Evolutionary conservation across 805 yeast genomes (phyloP).

Genomic region (Ogataea paraovalis): DNA sequence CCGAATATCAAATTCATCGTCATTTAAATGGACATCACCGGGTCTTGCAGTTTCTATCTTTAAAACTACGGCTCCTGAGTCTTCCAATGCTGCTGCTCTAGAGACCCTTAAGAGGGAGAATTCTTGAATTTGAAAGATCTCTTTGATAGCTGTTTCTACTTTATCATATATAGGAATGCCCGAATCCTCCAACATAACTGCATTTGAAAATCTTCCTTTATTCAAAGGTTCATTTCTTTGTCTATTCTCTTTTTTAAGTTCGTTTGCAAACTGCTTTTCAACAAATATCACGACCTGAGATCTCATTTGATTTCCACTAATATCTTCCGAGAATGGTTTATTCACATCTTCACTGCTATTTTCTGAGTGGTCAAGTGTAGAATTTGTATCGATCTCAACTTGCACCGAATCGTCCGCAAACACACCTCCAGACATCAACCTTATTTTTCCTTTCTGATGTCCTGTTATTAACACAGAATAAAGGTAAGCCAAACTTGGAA

Average conservation of each 20-base stretch:
- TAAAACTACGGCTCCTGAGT: conserved; percentile 47
- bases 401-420: background rate
- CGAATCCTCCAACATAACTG: conserved; percentile 15
- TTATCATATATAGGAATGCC: conserved; percentile 22
- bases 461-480: conserved; percentile 37
- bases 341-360: background rate
- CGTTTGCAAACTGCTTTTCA: conserved; percentile 5
- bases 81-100: conserved; percentile 49
- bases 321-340: background rate
- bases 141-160: conserved; percentile 43
- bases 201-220: conserved; percentile 3
- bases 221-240: too few relatives aligned
- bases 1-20: conserved; percentile 36
- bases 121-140: conserved; percentile 38
- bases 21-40: conserved; percentile 46
- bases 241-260: background rate
- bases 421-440: background rate
- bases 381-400: background rate
- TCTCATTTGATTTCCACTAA: conserved; percentile 9
- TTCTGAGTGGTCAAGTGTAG: background rate
- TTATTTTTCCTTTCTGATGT: conserved; percentile 14
- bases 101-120: conserved; percentile 50
- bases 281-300: conserved; percentile 16
- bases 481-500: conserved; percentile 37
- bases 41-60: conserved; percentile 54